Conservation (phyloP, 164 flowering plant genomes). For the Dillenia turbinata region DNA sequence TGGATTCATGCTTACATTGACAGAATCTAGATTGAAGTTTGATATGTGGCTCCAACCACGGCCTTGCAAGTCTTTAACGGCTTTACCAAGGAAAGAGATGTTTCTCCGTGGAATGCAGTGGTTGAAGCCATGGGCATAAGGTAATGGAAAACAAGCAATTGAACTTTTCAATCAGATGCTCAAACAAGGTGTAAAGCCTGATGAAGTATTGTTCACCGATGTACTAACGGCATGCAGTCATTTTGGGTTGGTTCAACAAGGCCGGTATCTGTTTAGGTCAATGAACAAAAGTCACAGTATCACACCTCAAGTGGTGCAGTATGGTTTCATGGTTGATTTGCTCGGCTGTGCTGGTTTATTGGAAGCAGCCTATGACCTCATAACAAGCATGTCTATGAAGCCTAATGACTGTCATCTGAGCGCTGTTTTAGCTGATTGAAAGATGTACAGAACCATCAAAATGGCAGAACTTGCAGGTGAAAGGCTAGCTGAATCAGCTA, state of each 20-base stretch:
- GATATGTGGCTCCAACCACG: conserved; percentile 41
- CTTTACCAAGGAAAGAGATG: conserved; percentile 34
- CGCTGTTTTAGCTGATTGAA: conserved; percentile 46
- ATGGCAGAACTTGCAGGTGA: conserved; percentile 39
- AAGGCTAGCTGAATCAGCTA: conserved; percentile 23
- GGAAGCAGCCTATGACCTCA: conserved; percentile 34
- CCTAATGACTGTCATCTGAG: conserved; percentile 49
- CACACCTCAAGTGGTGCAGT: conserved; percentile 36
- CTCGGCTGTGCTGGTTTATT: conserved; percentile 54
- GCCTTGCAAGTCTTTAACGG: conserved; percentile 35
- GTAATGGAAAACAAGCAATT: conserved; percentile 38
- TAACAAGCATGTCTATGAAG: conserved; percentile 47
- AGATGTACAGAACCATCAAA: conserved; percentile 32
- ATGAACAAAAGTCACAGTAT: conserved; percentile 32
- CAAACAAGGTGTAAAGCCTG: conserved; percentile 39
- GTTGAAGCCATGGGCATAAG: conserved; percentile 51
- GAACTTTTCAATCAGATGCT: conserved; percentile 43
- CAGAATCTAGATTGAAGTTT: conserved; percentile 25
- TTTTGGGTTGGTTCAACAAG: conserved; percentile 45
- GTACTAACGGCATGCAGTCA: conserved; percentile 55
- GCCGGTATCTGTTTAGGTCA: conserved; percentile 27
- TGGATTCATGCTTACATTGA: conserved; percentile 35
- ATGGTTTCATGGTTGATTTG: conserved; percentile 59
- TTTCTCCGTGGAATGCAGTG: conserved; percentile 55
- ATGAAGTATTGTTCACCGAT: conserved; percentile 35